A percentile compares a stretch with the other conserved stretches of the same genome.
These are phyloP conservation scores for Penicillium atrosanguineum DNA, from an alignment of 495 filamentous ascomycete species.

Conservation along the genomic window DNA sequence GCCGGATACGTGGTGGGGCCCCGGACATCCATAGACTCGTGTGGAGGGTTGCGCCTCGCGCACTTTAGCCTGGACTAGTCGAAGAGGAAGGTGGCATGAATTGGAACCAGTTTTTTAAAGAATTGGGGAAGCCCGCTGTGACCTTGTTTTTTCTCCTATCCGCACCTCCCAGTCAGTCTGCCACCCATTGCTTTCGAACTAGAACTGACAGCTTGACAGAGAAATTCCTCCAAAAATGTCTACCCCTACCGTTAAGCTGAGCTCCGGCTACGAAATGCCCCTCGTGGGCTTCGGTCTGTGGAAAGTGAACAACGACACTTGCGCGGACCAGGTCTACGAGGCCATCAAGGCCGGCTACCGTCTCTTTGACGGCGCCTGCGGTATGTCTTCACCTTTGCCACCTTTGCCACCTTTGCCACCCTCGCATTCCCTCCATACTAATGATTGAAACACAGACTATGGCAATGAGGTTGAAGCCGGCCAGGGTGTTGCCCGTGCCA, in stretches of 20 bases:
- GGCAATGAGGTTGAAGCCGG: constrained; percentile 85
- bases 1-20: neutral
- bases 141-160: neutral
- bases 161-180: neutral
- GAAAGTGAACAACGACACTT: constrained; percentile 80
- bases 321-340: constrained; percentile 78
- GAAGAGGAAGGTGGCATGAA: neutral
- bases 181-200: neutral
- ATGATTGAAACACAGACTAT: constrained; percentile 59
- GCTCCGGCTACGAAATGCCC: constrained; percentile 79
- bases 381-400: constrained; percentile 45
- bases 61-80: neutral
- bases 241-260: constrained; percentile 66
- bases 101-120: neutral
- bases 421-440: constrained; percentile 1
- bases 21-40: neutral
- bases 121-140: neutral
- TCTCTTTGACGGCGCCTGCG: constrained; percentile 82
- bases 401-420: neutral
- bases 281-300: constrained; percentile 79
- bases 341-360: constrained; percentile 88
- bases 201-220: neutral
- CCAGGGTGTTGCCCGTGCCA: constrained; percentile 80
- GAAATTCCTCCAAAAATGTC: constrained; percentile 10
- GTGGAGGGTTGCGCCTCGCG: neutral